Evolutionary conservation across 768 basidiomycete genomes (phyloP), one percentile per base, ranked within the genome.

Genomic region (Trametes gibbosa): DNA sequence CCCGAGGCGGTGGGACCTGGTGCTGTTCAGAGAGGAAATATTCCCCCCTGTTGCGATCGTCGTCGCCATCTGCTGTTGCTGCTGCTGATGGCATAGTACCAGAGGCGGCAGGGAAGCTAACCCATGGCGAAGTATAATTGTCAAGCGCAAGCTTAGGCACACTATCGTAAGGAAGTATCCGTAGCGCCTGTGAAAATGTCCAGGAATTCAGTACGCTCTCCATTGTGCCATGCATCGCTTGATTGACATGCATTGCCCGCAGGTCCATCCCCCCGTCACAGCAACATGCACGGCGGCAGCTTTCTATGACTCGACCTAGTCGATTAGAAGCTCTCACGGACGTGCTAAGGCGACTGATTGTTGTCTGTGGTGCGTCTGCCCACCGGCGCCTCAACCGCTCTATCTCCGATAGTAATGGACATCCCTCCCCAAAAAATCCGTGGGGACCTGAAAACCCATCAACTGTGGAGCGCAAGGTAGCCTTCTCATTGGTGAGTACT

Each of bases 391-490:
- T 21, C 32, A 4, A 47, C 54, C 54, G 54, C 54, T 39, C 37
- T 55, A 55, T 48, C 45, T 55, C 54, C 54, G 54, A 47, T 45
- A 43, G 52, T 3, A 0, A 29, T 40, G 40, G n/a, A 19, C 21
- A 27, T 43, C 43, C 32, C 23, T n/a, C 3, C 25, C 9, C 52
- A 19, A 8, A 16, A 27, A 3, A 1, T 5, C 52, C 43, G 43
- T 21, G 19, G 19, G 21, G 4, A 5, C 17, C 4, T 5, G 4
- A 10, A 45, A 24, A 13, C 43, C n/a, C n/a, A 14, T 45, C 43
- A 9, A 13, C 13, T 8, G 19, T 45, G 43, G 43, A 10, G 43
- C 4, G 19, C 37, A 24, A 34, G 41, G 6, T n/a, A 42, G 25
- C 1, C 16, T 53, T 43, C 41, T 16, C 25, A 43, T 6, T 21